A percentile compares a stretch with the other conserved stretches of the same genome.
These are phyloP conservation scores for Pyrenophora seminiperda DNA, from an alignment of 2,329 filamentous ascomycete species.

Conservation along the genomic window DNA sequence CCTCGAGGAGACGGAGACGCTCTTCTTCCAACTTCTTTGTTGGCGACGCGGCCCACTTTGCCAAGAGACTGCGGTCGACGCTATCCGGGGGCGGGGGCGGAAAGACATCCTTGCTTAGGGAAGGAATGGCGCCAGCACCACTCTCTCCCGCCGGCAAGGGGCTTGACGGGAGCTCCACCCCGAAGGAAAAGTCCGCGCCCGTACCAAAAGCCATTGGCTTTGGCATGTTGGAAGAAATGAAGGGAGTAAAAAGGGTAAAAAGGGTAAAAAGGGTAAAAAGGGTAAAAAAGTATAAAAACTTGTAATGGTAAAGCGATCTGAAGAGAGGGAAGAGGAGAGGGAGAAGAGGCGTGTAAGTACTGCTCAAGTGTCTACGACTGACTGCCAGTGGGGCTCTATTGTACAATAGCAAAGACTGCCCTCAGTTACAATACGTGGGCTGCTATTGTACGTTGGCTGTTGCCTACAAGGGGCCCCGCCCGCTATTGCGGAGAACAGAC, in stretches of 20 bases:
- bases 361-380: neutral
- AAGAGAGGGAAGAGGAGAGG: slow-evolving; percentile 1
- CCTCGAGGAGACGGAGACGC: slow-evolving; percentile 5
- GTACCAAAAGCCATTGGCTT: neutral
- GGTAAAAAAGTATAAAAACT: neutral
- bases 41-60: slow-evolving; percentile 1
- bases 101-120: slow-evolving; percentile 8
- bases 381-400: neutral
- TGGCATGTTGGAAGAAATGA: neutral
- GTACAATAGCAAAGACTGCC: neutral
- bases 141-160: neutral
- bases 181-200: neutral
- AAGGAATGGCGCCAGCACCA: slow-evolving; percentile 11
- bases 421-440: neutral
- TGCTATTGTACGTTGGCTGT: neutral
- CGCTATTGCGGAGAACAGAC: neutral
- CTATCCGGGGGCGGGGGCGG: slow-evolving; percentile 2
- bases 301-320: neutral
- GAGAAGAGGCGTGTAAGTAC: neutral
- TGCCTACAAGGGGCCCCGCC: neutral
- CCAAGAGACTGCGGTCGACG: slow-evolving; percentile 9
- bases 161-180: neutral
- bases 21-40: slow-evolving; percentile 16
- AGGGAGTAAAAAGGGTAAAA: neutral
- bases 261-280: neutral